Base-by-base conservation (phyloP, 78 protist genomes). In the Dictyostelium citrinum region DNA sequence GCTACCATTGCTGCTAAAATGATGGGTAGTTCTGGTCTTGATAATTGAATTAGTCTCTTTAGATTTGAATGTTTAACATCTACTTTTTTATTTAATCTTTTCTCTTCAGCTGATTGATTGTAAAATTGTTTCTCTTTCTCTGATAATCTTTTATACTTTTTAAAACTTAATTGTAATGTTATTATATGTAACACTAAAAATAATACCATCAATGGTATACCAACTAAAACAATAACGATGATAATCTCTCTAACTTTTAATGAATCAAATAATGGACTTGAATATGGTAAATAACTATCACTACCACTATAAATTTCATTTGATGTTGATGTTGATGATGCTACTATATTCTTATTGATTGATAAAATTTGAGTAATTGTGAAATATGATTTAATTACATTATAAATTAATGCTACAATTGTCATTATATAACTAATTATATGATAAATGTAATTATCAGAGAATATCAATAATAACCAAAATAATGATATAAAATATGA, bases 21-120 rank as follows among this genome's bases (percentile, higher is more conserved):
- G 2, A 85, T 45, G n/a, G 91, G 91, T 14, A 79, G 31, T 20
- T 93, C 96, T 10, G 96, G 96, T n/a, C 77, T 51, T 7, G 90
- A 77, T 46, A 93, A 29, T 16, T 5, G 12, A 9, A 79, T 72
- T 7, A 93, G 61, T 31, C 96, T 60, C n/a, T 68, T 64, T 3
- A 72, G 11, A 78, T 88, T 88, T 45, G 91, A 85, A 46, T 85
- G 81, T 20, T 76, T 85, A 14, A 85, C 55, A 0, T n/a, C 41
- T 7, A 41, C 55, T 7, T 78, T 61, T 43, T 88, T 61, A 49
- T 33, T 27, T 6, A 58, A 68, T 39, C 43, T 39, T 24, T 64
- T 82, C 46, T n/a, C 14, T 9, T 67, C 84, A 0, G 29, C 68
- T 8, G 67, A 39, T 31, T 76, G 75, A 22, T 74, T 46, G 10